Base-by-base conservation (phyloP, 2,329 filamentous ascomycete genomes). In the Diplodia intermedia region DNA sequence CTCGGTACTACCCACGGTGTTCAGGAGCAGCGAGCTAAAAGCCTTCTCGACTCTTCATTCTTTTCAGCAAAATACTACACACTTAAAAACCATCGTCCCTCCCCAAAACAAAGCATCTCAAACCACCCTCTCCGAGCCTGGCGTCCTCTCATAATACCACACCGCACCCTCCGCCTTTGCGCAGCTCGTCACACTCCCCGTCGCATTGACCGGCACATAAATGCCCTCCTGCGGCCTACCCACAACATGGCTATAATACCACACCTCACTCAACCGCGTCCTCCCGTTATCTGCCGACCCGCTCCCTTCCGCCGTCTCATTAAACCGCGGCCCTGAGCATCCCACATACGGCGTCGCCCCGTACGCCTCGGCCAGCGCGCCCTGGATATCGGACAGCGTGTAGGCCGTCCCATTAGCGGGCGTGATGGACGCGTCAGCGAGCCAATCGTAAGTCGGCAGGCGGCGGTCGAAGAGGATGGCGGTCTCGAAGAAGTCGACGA, bases 401-500 rank as follows among this genome's bases (percentile, higher is more conserved):
- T 89, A 89, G 0, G 79, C 79, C 0, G 87, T 89, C 20, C 70
- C 77, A 78, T 90, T 90, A 69, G 83, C 86, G 1, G 89, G 89
- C 14, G 69, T 74, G 75, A 91, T 89, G 29, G 78, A 80, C 11
- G 81, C 82, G 3, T 79, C 79, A 1, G 82, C 75, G n/a, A 91
- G 82, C 87, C 88, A 90, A 50, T 79, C 75, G 74, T 80, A 90
- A 1, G 88, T 90, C 0, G 88, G 88, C 56, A 89, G 82, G 5
- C 78, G 78, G 72, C 81, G 80, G 80, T 87, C 88, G 77, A 86
- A 90, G 49, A 79, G 75, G 66, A 89, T 83, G 14, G 84, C 79
- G 0, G 88, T 89, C 75, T 86, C 82, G 80, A 88, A 89, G 79
- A 86, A 91, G 70, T 90, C 86, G 40, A 88, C 80, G 1, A 90